Base-by-base conservation (phyloP, 768 basidiomycete species). In the Macrolepiota albuminosa region DNA sequence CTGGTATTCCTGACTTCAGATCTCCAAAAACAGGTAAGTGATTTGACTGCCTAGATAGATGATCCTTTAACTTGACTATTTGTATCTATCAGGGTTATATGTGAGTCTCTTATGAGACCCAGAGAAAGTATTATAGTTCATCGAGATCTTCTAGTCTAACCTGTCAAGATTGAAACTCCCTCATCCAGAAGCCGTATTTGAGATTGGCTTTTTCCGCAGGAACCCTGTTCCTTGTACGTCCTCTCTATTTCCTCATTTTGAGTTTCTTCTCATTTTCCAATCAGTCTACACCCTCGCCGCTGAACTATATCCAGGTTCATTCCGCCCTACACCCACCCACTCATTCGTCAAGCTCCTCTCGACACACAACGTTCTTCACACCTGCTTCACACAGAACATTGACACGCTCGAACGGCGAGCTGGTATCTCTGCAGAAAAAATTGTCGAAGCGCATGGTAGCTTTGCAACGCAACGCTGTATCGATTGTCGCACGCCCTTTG, bases 391-490 rank as follows among this genome's bases (percentile, higher is more conserved):
- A 6, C 94, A 94, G 72, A 95, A 95, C 68, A 94, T 94, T 57
- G 95, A 98, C 70, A 95, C 93, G 0, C 83, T 98, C 14, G 96
- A 98, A 69, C 82, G 91, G 2, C 80, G 85, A 6, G 92, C 93
- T 0, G 92, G 92, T 6, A 81, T 97, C 0, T 85, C 90, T 0
- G 78, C 72, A 1, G 73, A 82, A 36, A 85, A 85, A 69, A 86
- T 98, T 61, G 80, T 98, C 51, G 96, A 98, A 74, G 97, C 97
- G 0, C 97, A 99, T 68, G 97, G 96, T 3, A 95, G 91, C 64
- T 99, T 98, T 65, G 96, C 96, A 0, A 71, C 79, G 1, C 91
- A 96, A 57, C 79, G 84, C 54, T 99, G 97, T 64, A 84, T 98
- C 16, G 76, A 84, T 7, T 99, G 97, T 70, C 63, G 77, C 48